Evolutionary conservation across 2,329 filamentous ascomycete genomes (phyloP).

Genomic region (Phyllosticta capitalensis): DNA sequence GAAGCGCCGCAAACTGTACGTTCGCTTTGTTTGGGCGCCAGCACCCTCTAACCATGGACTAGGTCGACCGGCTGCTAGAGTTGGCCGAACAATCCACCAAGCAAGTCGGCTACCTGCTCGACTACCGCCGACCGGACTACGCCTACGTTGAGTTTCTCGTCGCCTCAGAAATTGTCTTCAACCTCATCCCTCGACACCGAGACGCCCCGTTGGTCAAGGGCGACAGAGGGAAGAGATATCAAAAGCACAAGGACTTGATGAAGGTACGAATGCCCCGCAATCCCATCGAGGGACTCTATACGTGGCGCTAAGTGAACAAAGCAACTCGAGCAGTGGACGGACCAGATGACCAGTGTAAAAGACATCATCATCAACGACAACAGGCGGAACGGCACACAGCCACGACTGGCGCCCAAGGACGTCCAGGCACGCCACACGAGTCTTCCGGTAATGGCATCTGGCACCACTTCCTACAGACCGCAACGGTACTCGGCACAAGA

Average conservation of each 20-base stretch:
- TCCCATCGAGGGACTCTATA: background rate
- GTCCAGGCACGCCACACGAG: slow-evolving; percentile 1
- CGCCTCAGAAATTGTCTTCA: slow-evolving; percentile 68
- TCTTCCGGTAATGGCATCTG: background rate
- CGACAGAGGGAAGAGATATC: slow-evolving; percentile 41
- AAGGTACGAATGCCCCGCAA: slow-evolving; percentile 14
- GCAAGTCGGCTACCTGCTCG: slow-evolving; percentile 47
- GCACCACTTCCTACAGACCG: background rate
- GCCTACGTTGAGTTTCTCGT: slow-evolving; percentile 79
- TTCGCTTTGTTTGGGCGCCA: background rate
- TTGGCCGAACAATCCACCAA: slow-evolving; percentile 32
- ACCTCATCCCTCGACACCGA: slow-evolving; percentile 65
- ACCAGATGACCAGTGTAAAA: slow-evolving; percentile 39
- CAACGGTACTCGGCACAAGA: slow-evolving; percentile 12
- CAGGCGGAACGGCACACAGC: slow-evolving; percentile 46
- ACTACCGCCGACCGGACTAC: slow-evolving; percentile 58
- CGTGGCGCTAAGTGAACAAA: background rate
- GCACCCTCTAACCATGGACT: background rate
- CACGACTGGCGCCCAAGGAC: slow-evolving; percentile 6
- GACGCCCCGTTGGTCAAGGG: slow-evolving; percentile 59
- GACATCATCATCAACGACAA: slow-evolving; percentile 44
- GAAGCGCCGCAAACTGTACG: slow-evolving; percentile 21
- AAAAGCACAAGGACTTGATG: slow-evolving; percentile 37
- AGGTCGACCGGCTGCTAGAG: slow-evolving; percentile 33
- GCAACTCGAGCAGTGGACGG: slow-evolving; percentile 18